Evolutionary conservation across 1,139 yeast species (phyloP), one percentile per base, ranked within the genome.

Genomic region (Geotrichum carabidarum): DNA sequence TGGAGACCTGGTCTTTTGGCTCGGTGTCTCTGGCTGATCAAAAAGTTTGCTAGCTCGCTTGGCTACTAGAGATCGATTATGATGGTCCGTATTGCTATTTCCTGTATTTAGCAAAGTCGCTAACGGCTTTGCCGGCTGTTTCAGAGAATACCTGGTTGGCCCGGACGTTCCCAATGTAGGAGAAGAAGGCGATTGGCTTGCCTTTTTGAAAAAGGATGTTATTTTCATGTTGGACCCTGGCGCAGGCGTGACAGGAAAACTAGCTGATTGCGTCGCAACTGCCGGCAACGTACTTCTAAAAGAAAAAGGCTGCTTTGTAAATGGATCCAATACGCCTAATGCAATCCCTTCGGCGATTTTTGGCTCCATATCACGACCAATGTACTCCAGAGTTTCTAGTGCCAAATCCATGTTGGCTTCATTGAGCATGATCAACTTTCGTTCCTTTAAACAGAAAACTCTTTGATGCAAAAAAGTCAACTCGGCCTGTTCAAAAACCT

Each of bases 391-490:
- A 15, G 84, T 69, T 9, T 72, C 66, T n/a, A 62, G 65, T 5
- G 58, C 57, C 6, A 64, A 57, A 11, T 62, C 63, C 57, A 68
- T 73, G 0, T 68, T 71, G 0, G 86, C 84, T 6, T 78, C 80
- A 62, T 81, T 81, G 61, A 91, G 74, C 45, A 88, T 80, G 1
- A 77, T 75, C 31, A 90, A 70, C 37, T 63, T 57, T 47, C 76
- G 68, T 1, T 66, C 61, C 1, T 68, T 52, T 0, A 96, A 95
- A 65, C 91, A 81, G 68, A 81, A 93, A 0, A 94, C 97, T 59
- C 95, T 78, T 68, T 90, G 98, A 68, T 76, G 87, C 65, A 80
- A 85, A 68, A 94, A 94, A 11, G 98, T 94, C 52, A 84, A 73
- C 60, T 81, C 79, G 0, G 99, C 99, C 50, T 77, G 75, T 32